A percentile compares a stretch with the other conserved stretches of the same genome.
These are phyloP conservation scores for Flaveria linearis DNA, from an alignment of 129 eudicot species.

Conservation along the genomic window DNA sequence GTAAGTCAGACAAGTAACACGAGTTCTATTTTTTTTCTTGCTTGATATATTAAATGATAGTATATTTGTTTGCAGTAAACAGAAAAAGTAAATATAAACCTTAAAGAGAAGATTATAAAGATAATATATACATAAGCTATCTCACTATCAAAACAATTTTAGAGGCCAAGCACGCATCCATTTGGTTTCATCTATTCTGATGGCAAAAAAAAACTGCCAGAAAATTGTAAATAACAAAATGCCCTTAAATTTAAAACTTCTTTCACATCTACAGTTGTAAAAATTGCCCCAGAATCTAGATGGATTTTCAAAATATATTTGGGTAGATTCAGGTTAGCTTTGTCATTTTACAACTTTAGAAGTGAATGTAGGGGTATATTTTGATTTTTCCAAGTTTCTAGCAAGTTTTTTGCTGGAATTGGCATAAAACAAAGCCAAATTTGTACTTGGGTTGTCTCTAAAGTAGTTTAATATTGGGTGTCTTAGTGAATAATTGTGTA, in stretches of 20 bases:
- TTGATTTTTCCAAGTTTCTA: neutral
- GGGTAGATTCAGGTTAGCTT: neutral
- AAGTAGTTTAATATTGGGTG: neutral
- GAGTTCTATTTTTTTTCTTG: conserved; percentile 10
- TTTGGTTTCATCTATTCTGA: neutral
- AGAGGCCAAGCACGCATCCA: neutral
- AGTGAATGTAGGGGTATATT: neutral
- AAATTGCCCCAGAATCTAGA: neutral
- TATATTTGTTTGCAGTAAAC: neutral
- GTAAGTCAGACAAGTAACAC: conserved; percentile 54
- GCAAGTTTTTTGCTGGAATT: neutral
- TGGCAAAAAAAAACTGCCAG: neutral
- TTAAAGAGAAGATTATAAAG: neutral
- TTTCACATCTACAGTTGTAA: neutral
- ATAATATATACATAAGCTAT: neutral
- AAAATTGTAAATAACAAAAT: neutral
- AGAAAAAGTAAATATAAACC: conserved; percentile 17
- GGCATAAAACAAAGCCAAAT: neutral
- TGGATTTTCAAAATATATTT: neutral
- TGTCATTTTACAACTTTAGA: neutral
- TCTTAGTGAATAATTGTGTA: neutral
- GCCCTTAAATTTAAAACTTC: neutral
- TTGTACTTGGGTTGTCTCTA: neutral
- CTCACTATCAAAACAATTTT: neutral
- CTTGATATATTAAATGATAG: conserved; percentile 16